These are phyloP conservation scores for Pseudozyma tsukubaensis DNA, from an alignment of 1,284 basidiomycete genomes.

Conservation along the genomic window DNA sequence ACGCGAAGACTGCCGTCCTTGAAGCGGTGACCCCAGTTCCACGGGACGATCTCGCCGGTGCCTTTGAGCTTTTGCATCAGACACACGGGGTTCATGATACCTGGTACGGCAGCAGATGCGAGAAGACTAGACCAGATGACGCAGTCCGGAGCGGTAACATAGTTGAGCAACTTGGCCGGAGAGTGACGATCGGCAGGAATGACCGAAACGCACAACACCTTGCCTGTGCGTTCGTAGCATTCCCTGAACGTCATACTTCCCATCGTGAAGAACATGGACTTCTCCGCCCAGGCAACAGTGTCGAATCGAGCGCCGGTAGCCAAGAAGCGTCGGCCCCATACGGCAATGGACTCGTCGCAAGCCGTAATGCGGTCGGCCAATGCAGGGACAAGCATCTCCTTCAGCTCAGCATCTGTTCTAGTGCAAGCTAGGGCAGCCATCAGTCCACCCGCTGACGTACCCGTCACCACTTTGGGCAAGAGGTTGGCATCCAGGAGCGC, in stretches of 20 bases:
- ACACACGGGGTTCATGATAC: constrained; percentile 75
- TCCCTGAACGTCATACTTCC: constrained; percentile 96
- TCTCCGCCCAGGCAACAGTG: constrained; percentile 83
- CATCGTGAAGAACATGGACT: constrained; percentile 85
- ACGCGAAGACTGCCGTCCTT: constrained; percentile 72
- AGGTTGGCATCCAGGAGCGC: constrained; percentile 89
- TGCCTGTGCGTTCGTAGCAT: constrained; percentile 89
- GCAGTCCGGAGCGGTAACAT: constrained; percentile 91
- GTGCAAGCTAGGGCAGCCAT: constrained; percentile 80
- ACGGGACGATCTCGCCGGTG: constrained; percentile 85
- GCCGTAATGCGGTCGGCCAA: constrained; percentile 86
- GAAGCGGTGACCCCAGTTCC: constrained; percentile 82
- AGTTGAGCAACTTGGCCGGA: constrained; percentile 93
- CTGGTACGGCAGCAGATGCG: constrained; percentile 66
- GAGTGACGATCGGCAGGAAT: constrained; percentile 90
- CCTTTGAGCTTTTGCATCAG: constrained; percentile 87
- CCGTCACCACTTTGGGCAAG: constrained; percentile 86
- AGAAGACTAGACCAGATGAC: constrained; percentile 73
- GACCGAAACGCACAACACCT: constrained; percentile 91
- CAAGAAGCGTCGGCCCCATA: constrained; percentile 84
- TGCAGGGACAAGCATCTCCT: constrained; percentile 71
- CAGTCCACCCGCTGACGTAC: constrained; percentile 92
- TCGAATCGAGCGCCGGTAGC: constrained; percentile 93
- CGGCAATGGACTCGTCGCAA: constrained; percentile 78
- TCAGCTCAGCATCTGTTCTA: constrained; percentile 88